These are phyloP conservation scores for Monosporascus cannonballus DNA, from an alignment of 2,329 filamentous ascomycete species.

Conservation along the genomic window DNA sequence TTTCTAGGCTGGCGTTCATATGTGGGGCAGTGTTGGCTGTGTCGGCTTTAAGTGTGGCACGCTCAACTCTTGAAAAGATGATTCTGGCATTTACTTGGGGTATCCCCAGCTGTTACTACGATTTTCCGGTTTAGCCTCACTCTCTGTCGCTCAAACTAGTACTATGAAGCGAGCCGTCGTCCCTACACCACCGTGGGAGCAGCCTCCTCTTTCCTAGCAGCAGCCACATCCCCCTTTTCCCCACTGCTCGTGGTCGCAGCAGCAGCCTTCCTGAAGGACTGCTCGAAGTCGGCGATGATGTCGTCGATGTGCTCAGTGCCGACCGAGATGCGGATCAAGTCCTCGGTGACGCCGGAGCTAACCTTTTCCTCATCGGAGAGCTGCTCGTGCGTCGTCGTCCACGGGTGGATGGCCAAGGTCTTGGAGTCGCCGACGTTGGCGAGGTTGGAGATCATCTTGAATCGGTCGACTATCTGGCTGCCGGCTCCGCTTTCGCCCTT, in stretches of 20 bases:
- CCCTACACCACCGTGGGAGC: constrained; percentile 29
- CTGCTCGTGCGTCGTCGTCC: constrained; percentile 93
- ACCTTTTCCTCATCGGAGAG: constrained; percentile 71
- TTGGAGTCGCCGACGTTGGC: constrained; percentile 96
- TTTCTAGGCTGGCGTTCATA: no score
- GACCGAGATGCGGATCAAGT: constrained; percentile 90
- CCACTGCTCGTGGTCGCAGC: constrained; percentile 34
- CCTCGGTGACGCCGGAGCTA: constrained; percentile 78
- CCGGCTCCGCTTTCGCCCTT: constrained; percentile 83
- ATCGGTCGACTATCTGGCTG: constrained; percentile 82
- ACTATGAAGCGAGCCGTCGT: no score
- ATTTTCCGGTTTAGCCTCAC: no score
- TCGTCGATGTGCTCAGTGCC: constrained; percentile 97
- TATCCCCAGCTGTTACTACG: no score
- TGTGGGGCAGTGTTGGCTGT: no score
- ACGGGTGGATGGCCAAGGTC: constrained; percentile 90
- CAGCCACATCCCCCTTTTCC: constrained; percentile 14
- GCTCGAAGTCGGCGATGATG: constrained; percentile 92
- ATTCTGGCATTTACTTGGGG: no score
- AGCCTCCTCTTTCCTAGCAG: constrained; percentile 31
- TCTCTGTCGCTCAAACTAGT: no score
- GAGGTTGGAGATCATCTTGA: constrained; percentile 92
- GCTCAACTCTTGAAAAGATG: no score
- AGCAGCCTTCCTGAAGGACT: constrained; percentile 66
- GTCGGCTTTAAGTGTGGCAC: no score